Conservation (phyloP, 352 stramenopile species). For the Saprolegnia diclina region DNA sequence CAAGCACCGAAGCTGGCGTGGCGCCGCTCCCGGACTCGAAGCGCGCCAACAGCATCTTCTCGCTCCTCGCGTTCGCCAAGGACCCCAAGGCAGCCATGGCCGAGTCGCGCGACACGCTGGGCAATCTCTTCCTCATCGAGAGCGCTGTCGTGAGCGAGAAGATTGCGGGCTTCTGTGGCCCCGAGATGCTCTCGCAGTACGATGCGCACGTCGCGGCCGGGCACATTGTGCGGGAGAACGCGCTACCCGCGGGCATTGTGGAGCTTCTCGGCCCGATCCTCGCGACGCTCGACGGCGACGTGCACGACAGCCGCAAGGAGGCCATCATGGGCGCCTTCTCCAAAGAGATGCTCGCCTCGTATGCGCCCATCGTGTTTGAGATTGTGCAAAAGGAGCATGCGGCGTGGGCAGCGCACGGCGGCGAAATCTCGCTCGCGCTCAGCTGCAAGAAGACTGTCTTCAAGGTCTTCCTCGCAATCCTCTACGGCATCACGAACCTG, state of each 20-base stretch:
- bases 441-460: constrained; percentile 8
- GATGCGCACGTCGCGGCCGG: constrained; percentile 10
- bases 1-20: not conserved
- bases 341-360: not conserved
- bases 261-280: constrained; percentile 21
- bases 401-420: constrained; percentile 15
- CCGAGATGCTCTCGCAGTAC: constrained; percentile 5
- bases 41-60: constrained; percentile 6
- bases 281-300: constrained; percentile 12
- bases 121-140: constrained; percentile 24
- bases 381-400: constrained; percentile 22
- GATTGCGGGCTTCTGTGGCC: constrained; percentile 20
- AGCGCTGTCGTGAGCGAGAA: constrained; percentile 5
- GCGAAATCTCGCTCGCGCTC: constrained; percentile 13
- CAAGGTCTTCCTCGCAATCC: constrained; percentile 14
- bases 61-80: constrained; percentile 5
- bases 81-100: constrained; percentile 3
- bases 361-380: constrained; percentile 9
- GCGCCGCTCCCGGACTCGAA: not conserved
- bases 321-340: constrained; percentile 3
- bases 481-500: not conserved
- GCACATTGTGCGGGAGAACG: not conserved
- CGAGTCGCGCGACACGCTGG: not conserved
- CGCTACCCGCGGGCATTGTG: not conserved
- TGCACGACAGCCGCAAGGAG: not conserved